Percentiles rank a stretch among this genome's conserved stretches.
phyloP scores from a whole-genome alignment of 352 stramenopile genomes.

The Aphanomyces invadans region DNA sequence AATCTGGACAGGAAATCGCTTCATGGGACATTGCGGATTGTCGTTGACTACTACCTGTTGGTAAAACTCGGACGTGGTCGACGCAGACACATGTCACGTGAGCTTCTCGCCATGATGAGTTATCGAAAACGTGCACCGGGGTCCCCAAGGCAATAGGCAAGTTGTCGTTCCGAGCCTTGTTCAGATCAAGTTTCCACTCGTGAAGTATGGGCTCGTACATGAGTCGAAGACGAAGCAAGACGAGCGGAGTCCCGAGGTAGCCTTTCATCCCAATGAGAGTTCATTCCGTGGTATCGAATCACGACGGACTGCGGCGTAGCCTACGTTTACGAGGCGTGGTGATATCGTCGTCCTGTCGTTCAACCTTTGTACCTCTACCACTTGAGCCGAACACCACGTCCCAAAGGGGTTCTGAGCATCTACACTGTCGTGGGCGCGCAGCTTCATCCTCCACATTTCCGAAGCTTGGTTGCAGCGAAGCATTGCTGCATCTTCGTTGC shows the following conservation, averaged over 20 bases:
- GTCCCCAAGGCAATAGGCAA: conserved; percentile 54
- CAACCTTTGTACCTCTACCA: conserved; percentile 33
- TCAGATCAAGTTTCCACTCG: background rate
- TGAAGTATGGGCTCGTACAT: conserved; percentile 29
- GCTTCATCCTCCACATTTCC: conserved; percentile 55
- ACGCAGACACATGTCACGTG: conserved; percentile 41
- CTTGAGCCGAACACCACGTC: conserved; percentile 69
- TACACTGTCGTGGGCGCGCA: conserved; percentile 52
- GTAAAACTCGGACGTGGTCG: conserved; percentile 40
- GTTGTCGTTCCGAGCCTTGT: conserved; percentile 47
- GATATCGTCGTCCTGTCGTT: background rate
- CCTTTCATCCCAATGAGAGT: conserved; percentile 65
- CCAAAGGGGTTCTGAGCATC: conserved; percentile 77
- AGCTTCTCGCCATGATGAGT: conserved; percentile 55
- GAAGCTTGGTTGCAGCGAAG: conserved; percentile 35
- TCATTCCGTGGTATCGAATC: conserved; percentile 77
- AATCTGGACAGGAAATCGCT: background rate
- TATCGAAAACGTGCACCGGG: conserved; percentile 51
- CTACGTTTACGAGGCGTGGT: background rate
- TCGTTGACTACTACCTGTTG: conserved; percentile 32
- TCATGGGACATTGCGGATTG: conserved; percentile 36
- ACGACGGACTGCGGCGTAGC: conserved; percentile 27
- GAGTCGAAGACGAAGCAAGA: conserved; percentile 45
- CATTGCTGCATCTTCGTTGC: conserved; percentile 30
- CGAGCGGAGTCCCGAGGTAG: conserved; percentile 53